A percentile compares a stretch with the other conserved stretches of the same genome.
Conservation (phyloP, 192 early-diverging fungal genomes). For the Podila minutissima region DNA sequence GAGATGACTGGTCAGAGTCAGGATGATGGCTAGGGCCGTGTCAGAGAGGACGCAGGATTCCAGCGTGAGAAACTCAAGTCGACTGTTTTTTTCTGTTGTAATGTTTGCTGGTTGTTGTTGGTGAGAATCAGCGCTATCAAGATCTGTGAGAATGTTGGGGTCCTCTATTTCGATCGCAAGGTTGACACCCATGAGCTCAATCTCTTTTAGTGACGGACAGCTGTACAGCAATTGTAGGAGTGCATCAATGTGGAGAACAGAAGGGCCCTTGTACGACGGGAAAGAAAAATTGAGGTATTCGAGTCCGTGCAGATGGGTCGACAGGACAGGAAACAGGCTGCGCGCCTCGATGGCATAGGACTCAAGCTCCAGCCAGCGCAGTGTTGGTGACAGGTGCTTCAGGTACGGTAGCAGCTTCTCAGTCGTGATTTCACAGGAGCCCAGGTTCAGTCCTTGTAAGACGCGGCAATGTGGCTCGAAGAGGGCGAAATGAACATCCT, state of each 20-base stretch:
- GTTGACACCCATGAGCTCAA: neutral
- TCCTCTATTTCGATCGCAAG: neutral
- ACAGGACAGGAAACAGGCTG: slow-evolving; percentile 3
- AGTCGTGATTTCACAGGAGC: neutral
- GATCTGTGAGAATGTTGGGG: neutral
- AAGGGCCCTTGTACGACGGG: neutral
- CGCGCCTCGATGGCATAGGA: neutral
- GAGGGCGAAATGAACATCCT: neutral
- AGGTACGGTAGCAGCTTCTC: neutral
- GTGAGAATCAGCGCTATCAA: neutral
- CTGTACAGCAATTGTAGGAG: neutral
- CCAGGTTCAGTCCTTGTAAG: neutral
- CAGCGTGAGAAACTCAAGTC: neutral
- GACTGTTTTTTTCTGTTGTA: neutral
- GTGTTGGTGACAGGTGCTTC: neutral
- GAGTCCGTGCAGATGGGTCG: neutral
- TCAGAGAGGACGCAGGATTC: neutral
- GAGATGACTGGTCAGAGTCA: neutral
- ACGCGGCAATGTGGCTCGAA: neutral
- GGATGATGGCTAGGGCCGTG: neutral
- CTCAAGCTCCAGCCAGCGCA: slow-evolving; percentile 4
- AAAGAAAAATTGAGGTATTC: neutral
- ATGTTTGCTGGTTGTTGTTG: neutral
- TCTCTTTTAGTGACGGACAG: neutral
- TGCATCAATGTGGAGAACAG: neutral